These are phyloP conservation scores for Lophiostoma macrostomum DNA, from an alignment of 495 filamentous ascomycete genomes.

Conservation along the genomic window DNA sequence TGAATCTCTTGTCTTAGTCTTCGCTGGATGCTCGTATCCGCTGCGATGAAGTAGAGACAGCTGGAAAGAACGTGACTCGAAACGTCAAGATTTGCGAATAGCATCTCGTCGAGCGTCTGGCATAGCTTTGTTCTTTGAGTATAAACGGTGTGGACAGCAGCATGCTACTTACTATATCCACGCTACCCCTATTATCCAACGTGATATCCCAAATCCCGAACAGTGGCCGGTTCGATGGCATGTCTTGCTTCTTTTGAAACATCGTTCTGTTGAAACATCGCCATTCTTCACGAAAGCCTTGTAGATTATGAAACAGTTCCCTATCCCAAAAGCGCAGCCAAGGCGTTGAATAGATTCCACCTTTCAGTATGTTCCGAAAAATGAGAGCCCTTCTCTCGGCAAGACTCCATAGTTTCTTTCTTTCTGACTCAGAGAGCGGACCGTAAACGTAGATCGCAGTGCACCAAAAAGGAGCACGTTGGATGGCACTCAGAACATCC, in stretches of 20 bases:
- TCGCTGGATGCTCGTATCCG: constrained; percentile 33
- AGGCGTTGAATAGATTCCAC: background rate
- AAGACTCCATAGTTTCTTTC: background rate
- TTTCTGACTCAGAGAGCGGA: background rate
- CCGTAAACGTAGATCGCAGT: background rate
- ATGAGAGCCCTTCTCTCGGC: background rate
- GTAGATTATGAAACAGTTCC: too few relatives aligned
- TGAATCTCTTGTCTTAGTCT: constrained; percentile 33
- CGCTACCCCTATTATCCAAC: background rate
- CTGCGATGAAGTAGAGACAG: constrained; percentile 42
- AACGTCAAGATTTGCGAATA: constrained; percentile 50
- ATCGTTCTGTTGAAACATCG: too few relatives aligned
- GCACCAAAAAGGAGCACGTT: background rate
- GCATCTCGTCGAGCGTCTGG: constrained; percentile 46
- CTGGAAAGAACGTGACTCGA: constrained; percentile 42
- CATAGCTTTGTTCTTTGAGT: too few relatives aligned
- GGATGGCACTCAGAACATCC: background rate
- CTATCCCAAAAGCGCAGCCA: too few relatives aligned
- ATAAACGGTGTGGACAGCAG: constrained; percentile 29
- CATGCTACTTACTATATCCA: background rate
- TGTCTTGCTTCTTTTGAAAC: too few relatives aligned
- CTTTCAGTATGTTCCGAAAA: background rate
- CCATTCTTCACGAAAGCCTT: too few relatives aligned
- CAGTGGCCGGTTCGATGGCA: too few relatives aligned
- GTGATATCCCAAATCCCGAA: too few relatives aligned